Base-by-base conservation (phyloP, 768 basidiomycete species). In the Kondoa malvinella region DNA sequence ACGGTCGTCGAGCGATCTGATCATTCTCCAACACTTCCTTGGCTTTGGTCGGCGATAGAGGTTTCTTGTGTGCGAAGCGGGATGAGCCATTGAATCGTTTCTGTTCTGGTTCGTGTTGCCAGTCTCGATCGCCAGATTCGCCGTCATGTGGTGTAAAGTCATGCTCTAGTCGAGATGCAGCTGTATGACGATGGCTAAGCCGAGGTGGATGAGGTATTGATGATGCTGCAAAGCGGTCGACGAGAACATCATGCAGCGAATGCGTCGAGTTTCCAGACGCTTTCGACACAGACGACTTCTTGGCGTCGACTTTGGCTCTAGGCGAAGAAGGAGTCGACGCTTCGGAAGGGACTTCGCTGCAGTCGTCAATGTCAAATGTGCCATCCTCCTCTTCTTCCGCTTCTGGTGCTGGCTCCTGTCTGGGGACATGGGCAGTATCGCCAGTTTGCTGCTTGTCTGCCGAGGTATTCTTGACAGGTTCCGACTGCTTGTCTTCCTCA, bases 351-450 rank as follows among this genome's bases (percentile, higher is more conserved):
- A 29, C n/a, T 4, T 4, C 4, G 25, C 57, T 59, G 25, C 86
- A 87, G 77, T 96, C 92, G 73, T 95, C 88, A 65, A 97, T 97
- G 76, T 99, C 95, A 77, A 85, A 73, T 25, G 70, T 66, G 32
- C 80, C 71, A 3, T 75, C 81, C n/a, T 71, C 75, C 3, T 66
- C 68, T 17, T 73, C 72, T 1, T 71, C 71, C 0, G 64, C 71
- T 4, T 60, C 66, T 21, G 30, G 56, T n/a, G 60, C 70, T 0
- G 67, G 70, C 63, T 34, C 62, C 32, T 66, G 66, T n/a, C 61
- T 74, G 66, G 63, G 68, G 62, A 14, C 64, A 34, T 27, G 57
- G 16, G 16, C 33, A 29, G 1, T 3, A 1, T 3, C 57, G 12
- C 0, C 32, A 27, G 17, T 21, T 27, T 31, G 34, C 26, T 0